A percentile compares a stretch with the other conserved stretches of the same genome.
Conservation (phyloP, 441 rosid species). For the Croton laevigatus region DNA sequence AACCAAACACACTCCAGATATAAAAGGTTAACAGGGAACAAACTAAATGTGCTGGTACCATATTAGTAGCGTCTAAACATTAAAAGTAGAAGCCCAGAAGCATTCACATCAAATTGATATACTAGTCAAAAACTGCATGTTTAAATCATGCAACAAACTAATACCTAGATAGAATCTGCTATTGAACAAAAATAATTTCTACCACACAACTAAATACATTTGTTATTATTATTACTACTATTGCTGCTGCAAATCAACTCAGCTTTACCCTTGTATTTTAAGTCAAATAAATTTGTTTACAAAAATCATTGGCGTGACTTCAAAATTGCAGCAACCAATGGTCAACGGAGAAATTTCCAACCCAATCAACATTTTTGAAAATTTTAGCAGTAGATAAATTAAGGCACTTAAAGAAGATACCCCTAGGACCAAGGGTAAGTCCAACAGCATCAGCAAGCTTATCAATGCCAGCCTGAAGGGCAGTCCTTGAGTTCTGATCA, state of each 20-base stretch:
- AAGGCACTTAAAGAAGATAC: conserved; percentile 31
- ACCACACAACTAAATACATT: not conserved
- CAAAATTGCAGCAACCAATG: not conserved
- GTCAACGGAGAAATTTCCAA: not conserved
- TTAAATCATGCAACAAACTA: not conserved
- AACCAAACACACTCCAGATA: not conserved
- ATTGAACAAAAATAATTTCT: too few species aligned
- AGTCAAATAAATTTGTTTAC: not conserved
- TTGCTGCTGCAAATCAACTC: not conserved
- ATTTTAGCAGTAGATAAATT: not conserved
- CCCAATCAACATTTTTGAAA: not conserved
- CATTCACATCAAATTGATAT: not conserved
- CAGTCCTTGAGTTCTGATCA: conserved; percentile 77
- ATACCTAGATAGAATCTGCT: too few species aligned
- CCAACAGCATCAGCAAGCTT: conserved; percentile 93
- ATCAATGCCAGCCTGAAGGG: conserved; percentile 90
- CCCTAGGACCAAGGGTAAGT: conserved; percentile 97
- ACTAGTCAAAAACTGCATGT: not conserved
- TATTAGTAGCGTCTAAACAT: too few species aligned
- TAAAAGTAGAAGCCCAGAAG: not conserved
- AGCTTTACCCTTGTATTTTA: not conserved
- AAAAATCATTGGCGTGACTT: not conserved
- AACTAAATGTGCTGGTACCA: not conserved
- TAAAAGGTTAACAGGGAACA: not conserved
- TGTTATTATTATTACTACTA: not conserved